Evolutionary conservation across 257 asterid genomes (phyloP).

Genomic region (Nicotiana benthamiana): DNA sequence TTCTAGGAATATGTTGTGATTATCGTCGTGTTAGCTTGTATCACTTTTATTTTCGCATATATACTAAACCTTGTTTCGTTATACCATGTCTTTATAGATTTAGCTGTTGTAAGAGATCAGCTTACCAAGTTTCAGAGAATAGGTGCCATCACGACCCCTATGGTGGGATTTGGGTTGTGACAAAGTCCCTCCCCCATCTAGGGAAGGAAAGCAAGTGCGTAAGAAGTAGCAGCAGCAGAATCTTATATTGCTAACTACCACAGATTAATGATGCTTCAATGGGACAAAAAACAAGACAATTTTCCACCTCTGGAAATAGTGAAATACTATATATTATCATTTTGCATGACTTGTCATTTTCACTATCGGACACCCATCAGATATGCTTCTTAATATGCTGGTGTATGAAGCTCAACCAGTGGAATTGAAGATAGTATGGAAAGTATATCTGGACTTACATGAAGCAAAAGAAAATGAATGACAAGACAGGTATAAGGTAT

Average conservation of each 20-base stretch:
- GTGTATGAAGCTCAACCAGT: background rate
- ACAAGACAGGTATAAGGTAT: background rate
- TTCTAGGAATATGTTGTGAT: too few relatives aligned
- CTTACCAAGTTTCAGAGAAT: too few relatives aligned
- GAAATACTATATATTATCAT: background rate
- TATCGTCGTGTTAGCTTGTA: too few relatives aligned
- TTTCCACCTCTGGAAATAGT: background rate
- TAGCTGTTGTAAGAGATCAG: too few relatives aligned
- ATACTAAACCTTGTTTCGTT: too few relatives aligned
- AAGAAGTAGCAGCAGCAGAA: background rate
- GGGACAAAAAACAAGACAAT: background rate
- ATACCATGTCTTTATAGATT: too few relatives aligned
- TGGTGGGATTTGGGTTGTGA: too few relatives aligned
- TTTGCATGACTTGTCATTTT: background rate
- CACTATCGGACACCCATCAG: conserved; percentile 2
- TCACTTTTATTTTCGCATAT: too few relatives aligned
- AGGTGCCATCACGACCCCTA: too few relatives aligned
- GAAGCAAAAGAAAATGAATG: background rate
- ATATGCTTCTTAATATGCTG: background rate
- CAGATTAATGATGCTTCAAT: background rate
- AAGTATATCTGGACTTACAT: background rate
- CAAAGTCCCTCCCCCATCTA: background rate
- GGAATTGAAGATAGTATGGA: background rate
- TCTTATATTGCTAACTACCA: background rate
- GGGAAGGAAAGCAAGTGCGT: background rate